Conservation (phyloP, 2,329 filamentous ascomycete species). For the Pseudocercospora pini-densiflorae region DNA sequence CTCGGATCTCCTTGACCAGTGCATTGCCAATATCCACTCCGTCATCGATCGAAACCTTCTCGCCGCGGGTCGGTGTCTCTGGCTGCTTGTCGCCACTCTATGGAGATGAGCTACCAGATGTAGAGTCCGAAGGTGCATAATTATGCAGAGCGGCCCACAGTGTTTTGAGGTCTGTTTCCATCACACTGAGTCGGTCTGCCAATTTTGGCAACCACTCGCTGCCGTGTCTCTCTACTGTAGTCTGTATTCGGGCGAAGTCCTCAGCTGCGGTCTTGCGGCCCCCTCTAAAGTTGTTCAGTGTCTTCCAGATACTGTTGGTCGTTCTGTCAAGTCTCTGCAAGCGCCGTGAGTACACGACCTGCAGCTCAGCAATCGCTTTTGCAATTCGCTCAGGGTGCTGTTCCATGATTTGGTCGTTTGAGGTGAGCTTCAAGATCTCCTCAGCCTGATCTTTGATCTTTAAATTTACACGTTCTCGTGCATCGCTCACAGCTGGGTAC, state of each 20-base stretch:
- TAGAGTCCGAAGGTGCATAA: neutral
- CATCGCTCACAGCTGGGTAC: neutral
- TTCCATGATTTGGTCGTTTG: neutral
- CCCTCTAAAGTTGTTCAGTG: neutral
- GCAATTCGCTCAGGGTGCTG: no score
- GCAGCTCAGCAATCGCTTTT: no score
- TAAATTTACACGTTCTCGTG: neutral
- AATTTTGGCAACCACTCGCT: neutral
- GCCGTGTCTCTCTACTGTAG: neutral
- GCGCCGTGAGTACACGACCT: neutral
- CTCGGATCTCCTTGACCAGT: neutral
- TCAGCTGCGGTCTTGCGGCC: neutral
- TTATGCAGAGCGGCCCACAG: neutral
- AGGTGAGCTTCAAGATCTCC: neutral
- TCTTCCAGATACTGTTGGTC: neutral
- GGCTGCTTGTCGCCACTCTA: neutral
- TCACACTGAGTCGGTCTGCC: neutral
- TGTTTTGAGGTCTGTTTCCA: neutral
- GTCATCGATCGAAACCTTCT: neutral
- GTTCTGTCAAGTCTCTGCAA: neutral
- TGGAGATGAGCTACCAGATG: neutral
- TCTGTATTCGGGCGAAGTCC: neutral
- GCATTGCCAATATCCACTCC: neutral
- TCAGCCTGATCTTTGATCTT: neutral
- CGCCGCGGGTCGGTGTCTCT: neutral